Evolutionary conservation across 495 filamentous ascomycete genomes (phyloP), one percentile per base, ranked within the genome.

Genomic region (Pseudevernia furfuracea): DNA sequence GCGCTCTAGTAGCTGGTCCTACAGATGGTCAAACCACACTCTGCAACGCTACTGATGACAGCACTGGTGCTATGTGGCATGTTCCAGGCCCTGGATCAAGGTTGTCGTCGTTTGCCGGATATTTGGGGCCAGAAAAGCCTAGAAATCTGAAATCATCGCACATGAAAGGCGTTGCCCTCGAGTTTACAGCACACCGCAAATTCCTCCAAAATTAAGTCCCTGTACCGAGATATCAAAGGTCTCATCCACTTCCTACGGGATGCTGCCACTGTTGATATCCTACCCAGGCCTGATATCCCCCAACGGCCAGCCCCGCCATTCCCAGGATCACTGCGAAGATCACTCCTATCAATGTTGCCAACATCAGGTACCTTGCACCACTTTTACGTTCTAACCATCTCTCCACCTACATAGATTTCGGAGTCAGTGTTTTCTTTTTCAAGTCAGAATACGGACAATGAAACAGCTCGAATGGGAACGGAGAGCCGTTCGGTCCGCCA

Each of bases 361-460:
- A 66, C 71, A 76, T 74, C 4, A 76, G 66, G 59, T 76, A 73
- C 58, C 74, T 70, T 5, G 74, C 71, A 25, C 74, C 74, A 61
- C 75, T 78, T 64, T 66, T 72, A 36, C 74, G 64, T 62, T 78
- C 65, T 60, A 78, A 60, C 73, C 71, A 73, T 49, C 69, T 73
- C 59, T 72, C 66, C n/a, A n/a, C n/a, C n/a, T n/a, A n/a, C n/a
- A n/a, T n/a, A n/a, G n/a, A n/a, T n/a, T n/a, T n/a, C n/a, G n/a
- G n/a, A n/a, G n/a, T n/a, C n/a, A n/a, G n/a, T n/a, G n/a, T n/a
- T n/a, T n/a, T n/a, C n/a, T n/a, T n/a, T n/a, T n/a, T n/a, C n/a
- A n/a, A n/a, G n/a, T n/a, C n/a, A n/a, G n/a, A n/a, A n/a, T n/a
- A n/a, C n/a, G n/a, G n/a, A n/a, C n/a, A n/a, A n/a, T n/a, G n/a